Evolutionary conservation across 2,329 filamentous ascomycete genomes (phyloP), one percentile per base, ranked within the genome.

Genomic region (Scytalidium sp.): DNA sequence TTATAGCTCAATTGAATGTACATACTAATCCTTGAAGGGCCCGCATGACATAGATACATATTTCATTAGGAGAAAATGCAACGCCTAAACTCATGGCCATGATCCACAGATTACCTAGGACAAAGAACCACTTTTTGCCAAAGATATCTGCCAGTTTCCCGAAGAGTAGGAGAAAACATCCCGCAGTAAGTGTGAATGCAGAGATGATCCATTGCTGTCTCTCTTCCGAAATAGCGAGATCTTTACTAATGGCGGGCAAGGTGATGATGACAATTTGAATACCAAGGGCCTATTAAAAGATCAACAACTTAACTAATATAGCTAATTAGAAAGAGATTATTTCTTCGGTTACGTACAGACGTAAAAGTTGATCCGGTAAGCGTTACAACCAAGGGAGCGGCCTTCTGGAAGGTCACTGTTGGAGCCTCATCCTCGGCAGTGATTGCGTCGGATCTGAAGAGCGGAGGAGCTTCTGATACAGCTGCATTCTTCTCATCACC

Each of bases 31-130:
- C 85, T 55, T 88, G 84, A 7, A 89, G 68, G 0, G 78, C 85
- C 3, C 85, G 74, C 57, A 88, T 80, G 1, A 88, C 50, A 61
- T 87, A 77, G 61, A 89, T 87, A 5, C 76, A 79, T 51, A 88
- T 83, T 64, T 89, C 85, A 52, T 82, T 82, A 0, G 76, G 77
- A 13, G 86, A 64, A 58, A 88, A 87, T 0, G 85, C 83, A 52
- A 83, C 83, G 11, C 77, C 70, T 3, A 84, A 71, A 2, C 80
- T 79, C 0, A 78, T 77, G 1, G 75, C 64, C 0, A 83, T 79
- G 6, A 87, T 76, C 76, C 84, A 87, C 6, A 78, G 74, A 1
- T 82, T 73, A 2, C 74, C 77, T 1, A 68, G 61, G 3, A 78
- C 64, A 47, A 77, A 74, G 57, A 78, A 70, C 32, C 67, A 56